phyloP scores from a whole-genome alignment of 2,329 filamentous ascomycete genomes.

The Sarocladiaceae sp. region DNA sequence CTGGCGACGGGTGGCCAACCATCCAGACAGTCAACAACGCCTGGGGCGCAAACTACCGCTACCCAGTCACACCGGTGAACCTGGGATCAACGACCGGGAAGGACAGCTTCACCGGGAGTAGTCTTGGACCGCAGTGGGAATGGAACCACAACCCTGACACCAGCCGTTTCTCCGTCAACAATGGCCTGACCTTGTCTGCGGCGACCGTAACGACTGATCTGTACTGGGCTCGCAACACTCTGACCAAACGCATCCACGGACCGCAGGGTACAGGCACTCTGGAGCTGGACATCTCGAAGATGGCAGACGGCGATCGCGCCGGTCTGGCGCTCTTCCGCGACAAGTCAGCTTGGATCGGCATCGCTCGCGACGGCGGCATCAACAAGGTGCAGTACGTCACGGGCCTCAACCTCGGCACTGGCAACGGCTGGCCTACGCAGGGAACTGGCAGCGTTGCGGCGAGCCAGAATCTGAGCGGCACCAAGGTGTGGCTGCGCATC shows the following conservation, averaged over 20 bases:
- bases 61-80: slow-evolving; percentile 1
- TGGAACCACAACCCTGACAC: slow-evolving; percentile 55
- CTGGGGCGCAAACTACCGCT: slow-evolving; percentile 30
- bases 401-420: slow-evolving; percentile 9
- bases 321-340: slow-evolving; percentile 46
- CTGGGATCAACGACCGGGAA: slow-evolving; percentile 1
- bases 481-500: slow-evolving; percentile 17
- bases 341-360: slow-evolving; percentile 40
- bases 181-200: slow-evolving; percentile 32
- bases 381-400: slow-evolving; percentile 17
- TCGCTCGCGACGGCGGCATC: slow-evolving; percentile 28
- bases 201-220: slow-evolving; percentile 44
- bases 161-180: slow-evolving; percentile 31
- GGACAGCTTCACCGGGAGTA: slow-evolving; percentile 20
- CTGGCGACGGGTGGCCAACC: slow-evolving; percentile 40
- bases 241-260: slow-evolving; percentile 38
- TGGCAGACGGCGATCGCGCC: slow-evolving; percentile 41
- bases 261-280: slow-evolving; percentile 40
- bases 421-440: slow-evolving; percentile 10
- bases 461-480: not conserved
- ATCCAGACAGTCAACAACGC: slow-evolving; percentile 31
- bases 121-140: slow-evolving; percentile 42
- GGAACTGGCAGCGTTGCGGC: slow-evolving; percentile 9
- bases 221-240: slow-evolving; percentile 33
- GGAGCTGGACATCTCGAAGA: slow-evolving; percentile 35